Evolutionary conservation across 495 filamentous ascomycete species (phyloP).

Genomic region (Penicillium maclennaniae): DNA sequence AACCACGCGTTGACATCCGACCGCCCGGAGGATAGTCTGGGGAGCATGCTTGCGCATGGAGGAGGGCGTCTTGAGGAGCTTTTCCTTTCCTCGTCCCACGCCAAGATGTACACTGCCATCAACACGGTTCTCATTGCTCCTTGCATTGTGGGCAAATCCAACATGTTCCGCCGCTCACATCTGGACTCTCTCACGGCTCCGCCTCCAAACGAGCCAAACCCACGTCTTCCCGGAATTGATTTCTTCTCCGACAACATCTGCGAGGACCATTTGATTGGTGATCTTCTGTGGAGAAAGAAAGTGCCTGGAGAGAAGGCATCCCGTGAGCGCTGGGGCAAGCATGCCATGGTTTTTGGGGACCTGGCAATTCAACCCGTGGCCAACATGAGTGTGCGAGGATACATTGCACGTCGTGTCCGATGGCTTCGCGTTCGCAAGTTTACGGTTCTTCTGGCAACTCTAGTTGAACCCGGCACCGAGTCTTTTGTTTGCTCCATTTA

Average conservation of each 20-base stretch:
- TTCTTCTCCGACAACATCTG: conserved; percentile 96
- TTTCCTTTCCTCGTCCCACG: conserved; percentile 91
- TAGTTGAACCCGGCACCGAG: conserved; percentile 94
- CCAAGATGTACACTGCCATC: conserved; percentile 98
- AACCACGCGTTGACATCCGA: conserved; percentile 5
- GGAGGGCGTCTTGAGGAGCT: conserved; percentile 91
- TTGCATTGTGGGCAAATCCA: conserved; percentile 94
- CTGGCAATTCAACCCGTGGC: conserved; percentile 86
- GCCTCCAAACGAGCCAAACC: conserved; percentile 26
- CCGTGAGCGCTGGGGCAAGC: conserved; percentile 61
- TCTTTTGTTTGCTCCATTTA: conserved; percentile 78
- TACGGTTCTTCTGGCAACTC: conserved; percentile 81
- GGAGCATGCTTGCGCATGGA: conserved; percentile 36
- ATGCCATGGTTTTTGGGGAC: conserved; percentile 79
- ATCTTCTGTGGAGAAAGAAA: conserved; percentile 72
- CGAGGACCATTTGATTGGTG: conserved; percentile 94
- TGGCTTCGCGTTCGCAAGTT: conserved; percentile 95
- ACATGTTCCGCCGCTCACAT: conserved; percentile 95
- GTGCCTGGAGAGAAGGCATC: conserved; percentile 42
- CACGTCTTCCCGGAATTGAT: conserved; percentile 66
- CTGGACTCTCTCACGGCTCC: conserved; percentile 72
- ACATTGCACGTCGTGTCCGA: conserved; percentile 76
- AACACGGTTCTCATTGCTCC: conserved; percentile 88
- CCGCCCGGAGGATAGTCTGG: conserved; percentile 22
- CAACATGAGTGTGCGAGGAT: conserved; percentile 72